A percentile compares a stretch with the other conserved stretches of the same genome.
Evolutionary conservation across 345 rosid species (phyloP).

Genomic region (Erysimum cheiranthoides): DNA sequence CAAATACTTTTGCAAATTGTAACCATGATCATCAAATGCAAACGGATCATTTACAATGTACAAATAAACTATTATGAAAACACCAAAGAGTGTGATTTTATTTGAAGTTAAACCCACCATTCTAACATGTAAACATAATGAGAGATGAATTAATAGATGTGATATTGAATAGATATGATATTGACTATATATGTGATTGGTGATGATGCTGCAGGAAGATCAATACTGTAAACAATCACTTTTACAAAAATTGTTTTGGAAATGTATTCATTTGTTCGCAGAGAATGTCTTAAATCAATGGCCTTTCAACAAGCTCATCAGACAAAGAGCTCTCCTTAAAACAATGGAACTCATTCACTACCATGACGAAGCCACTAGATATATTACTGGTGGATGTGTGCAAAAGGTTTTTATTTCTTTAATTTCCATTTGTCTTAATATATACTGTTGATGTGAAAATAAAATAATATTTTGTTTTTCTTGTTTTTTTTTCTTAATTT

Average conservation of each 20-base stretch:
- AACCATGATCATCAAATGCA: too few relatives aligned
- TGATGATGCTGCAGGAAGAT: conserved; percentile 46
- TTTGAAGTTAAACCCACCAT: background rate
- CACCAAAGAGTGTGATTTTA: too few relatives aligned
- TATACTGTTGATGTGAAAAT: too few relatives aligned
- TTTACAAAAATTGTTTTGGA: conserved; percentile 53
- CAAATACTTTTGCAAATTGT: too few relatives aligned
- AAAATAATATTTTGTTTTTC: too few relatives aligned
- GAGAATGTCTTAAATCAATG: conserved; percentile 53
- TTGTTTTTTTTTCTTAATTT: too few relatives aligned
- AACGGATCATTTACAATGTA: too few relatives aligned
- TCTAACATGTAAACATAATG: background rate
- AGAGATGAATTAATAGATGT: too few relatives aligned
- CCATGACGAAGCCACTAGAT: conserved; percentile 51
- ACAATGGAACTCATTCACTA: conserved; percentile 50
- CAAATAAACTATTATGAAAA: background rate
- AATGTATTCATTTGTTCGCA: conserved; percentile 36
- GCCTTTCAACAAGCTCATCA: conserved; percentile 48
- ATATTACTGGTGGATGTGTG: conserved; percentile 48
- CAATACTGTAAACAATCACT: conserved; percentile 45
- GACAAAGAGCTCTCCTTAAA: conserved; percentile 46
- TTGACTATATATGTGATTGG: too few relatives aligned
- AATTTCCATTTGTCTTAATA: background rate
- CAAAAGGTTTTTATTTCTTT: conserved; percentile 40
- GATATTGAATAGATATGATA: too few relatives aligned